A percentile compares a stretch with the other conserved stretches of the same genome.
Conservation (phyloP, 2,329 filamentous ascomycete species). For the Exophiala sp. region DNA sequence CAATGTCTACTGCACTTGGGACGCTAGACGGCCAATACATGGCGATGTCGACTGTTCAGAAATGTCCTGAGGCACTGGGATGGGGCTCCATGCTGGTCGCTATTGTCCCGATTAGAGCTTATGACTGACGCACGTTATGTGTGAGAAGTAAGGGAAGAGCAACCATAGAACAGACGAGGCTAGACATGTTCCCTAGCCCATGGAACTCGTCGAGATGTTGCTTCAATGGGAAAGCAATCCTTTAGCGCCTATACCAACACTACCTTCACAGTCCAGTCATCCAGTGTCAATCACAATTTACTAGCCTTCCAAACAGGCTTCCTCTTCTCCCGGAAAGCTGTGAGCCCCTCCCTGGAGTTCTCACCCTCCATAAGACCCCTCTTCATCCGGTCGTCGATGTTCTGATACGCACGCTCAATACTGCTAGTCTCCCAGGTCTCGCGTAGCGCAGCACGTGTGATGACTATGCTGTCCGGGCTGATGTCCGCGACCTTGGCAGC, state of each 20-base stretch:
- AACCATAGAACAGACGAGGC: no score
- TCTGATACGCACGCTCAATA: constrained; percentile 59
- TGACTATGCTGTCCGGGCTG: constrained; percentile 72
- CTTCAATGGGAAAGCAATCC: no score
- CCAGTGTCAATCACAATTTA: constrained; percentile 37
- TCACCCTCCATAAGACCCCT: constrained; percentile 38
- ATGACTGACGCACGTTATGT: background rate
- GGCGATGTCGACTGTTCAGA: no score
- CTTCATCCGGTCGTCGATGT: constrained; percentile 31
- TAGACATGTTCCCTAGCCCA: no score
- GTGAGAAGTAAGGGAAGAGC: background rate
- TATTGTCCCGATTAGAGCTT: no score
- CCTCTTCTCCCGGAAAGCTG: constrained; percentile 73
- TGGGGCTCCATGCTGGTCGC: no score
- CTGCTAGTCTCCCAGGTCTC: constrained; percentile 68
- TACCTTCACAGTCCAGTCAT: no score
- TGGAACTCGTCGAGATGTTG: no score
- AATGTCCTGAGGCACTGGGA: no score
- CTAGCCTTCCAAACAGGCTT: constrained; percentile 62
- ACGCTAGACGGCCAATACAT: no score
- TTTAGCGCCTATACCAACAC: no score
- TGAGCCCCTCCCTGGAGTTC: constrained; percentile 71
- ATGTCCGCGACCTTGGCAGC: constrained; percentile 61
- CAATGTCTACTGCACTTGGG: no score
- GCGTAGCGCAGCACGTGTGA: constrained; percentile 68